These are phyloP conservation scores for Solanum chiquidenum DNA, from an alignment of 257 asterid species.

Conservation along the genomic window DNA sequence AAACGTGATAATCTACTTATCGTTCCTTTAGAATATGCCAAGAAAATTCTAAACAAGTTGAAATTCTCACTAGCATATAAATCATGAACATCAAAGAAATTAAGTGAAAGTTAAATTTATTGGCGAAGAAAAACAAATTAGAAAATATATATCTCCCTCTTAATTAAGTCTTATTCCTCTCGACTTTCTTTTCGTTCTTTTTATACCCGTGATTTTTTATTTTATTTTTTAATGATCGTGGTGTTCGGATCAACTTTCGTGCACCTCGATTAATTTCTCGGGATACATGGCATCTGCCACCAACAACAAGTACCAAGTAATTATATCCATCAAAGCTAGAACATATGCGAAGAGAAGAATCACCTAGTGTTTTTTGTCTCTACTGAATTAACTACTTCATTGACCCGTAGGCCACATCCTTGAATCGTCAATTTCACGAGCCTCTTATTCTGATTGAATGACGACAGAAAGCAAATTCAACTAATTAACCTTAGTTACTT, in stretches of 20 bases:
- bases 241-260: too few species aligned
- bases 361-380: background rate
- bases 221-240: too few species aligned
- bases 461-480: background rate
- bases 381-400: too few species aligned
- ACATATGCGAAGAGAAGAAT: too few species aligned
- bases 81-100: background rate
- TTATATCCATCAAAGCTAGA: too few species aligned
- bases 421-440: background rate
- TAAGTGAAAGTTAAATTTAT: background rate
- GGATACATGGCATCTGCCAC: too few species aligned
- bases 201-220: background rate
- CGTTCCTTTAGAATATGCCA: background rate
- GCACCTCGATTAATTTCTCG: background rate
- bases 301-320: too few species aligned
- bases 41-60: background rate
- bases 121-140: background rate
- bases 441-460: background rate
- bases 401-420: too few species aligned
- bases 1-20: too few species aligned
- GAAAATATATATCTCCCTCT: background rate
- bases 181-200: background rate
- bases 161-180: background rate
- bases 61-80: background rate
- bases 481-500: background rate